A percentile compares a stretch with the other conserved stretches of the same genome.
phyloP scores from a whole-genome alignment of 129 eudicot species.

The Artemisia tridentata region DNA sequence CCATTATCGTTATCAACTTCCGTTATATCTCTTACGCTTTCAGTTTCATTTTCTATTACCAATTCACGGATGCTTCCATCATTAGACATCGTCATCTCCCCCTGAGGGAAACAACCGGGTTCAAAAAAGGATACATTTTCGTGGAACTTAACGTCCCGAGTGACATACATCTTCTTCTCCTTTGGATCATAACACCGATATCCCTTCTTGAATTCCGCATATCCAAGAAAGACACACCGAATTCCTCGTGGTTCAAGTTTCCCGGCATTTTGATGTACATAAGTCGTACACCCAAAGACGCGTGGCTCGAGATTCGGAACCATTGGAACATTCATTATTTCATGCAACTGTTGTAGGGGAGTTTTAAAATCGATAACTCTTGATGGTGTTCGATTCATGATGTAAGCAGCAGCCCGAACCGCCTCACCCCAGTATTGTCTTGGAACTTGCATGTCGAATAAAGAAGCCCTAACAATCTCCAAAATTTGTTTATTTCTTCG shows the following conservation, averaged over 20 bases:
- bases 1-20: too few relatives aligned
- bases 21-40: not conserved
- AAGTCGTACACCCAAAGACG: not conserved
- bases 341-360: constrained; percentile 21
- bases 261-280: constrained; percentile 10
- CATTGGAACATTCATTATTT: constrained; percentile 4
- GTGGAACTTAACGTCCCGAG: not conserved
- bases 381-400: too few relatives aligned
- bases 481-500: too few relatives aligned
- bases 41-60: not conserved
- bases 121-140: not conserved
- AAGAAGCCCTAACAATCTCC: too few relatives aligned
- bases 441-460: too few relatives aligned
- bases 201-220: constrained; percentile 7
- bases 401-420: too few relatives aligned
- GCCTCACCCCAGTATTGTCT: too few relatives aligned
- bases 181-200: constrained; percentile 12
- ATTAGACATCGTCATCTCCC: not conserved
- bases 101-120: constrained; percentile 11
- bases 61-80: constrained; percentile 11
- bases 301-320: constrained; percentile 23
- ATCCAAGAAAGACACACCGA: constrained; percentile 20
- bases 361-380: too few relatives aligned
- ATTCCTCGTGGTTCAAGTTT: constrained; percentile 7
- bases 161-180: not conserved